Percentiles rank a stretch among this genome's conserved stretches.
Evolutionary conservation across 345 rosid genomes (phyloP).

Genomic region (sweet orange (Citrus sinensis)): DVS_A1.0 CM039163.1:505001-505500

Average conservation of each 20-base stretch:
- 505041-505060: slow-evolving; percentile 86
- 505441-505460: neutral
- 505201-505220: neutral
- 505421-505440: neutral
- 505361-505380: neutral
- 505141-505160: neutral
- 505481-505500: neutral
- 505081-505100: slow-evolving; percentile 57
- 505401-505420: neutral
- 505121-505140: neutral
- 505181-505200: neutral
- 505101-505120: neutral
- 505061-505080: slow-evolving; percentile 93
- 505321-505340: too few species aligned
- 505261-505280: too few species aligned
- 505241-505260: neutral
- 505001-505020: neutral
- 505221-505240: neutral
- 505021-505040: slow-evolving; percentile 2
- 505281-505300: too few species aligned
- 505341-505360: neutral
- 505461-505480: neutral
- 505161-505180: neutral
- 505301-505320: too few species aligned
- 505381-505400: neutral